These are phyloP conservation scores for Aegilops speltoides DNA, from an alignment of 176 grass and related monocot species.

Conservation along the genomic window DNA sequence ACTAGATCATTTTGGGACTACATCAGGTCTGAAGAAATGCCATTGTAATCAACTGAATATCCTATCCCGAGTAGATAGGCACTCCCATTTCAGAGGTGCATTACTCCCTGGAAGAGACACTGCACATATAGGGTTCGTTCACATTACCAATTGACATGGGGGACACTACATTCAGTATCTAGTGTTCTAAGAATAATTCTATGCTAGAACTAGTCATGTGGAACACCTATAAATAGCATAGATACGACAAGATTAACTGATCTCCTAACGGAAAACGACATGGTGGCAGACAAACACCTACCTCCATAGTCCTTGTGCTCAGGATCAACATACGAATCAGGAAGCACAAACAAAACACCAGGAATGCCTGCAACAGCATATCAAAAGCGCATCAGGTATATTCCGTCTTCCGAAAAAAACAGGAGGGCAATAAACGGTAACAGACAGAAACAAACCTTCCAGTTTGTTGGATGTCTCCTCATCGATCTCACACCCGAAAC, in stretches of 20 bases:
- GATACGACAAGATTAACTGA: background rate
- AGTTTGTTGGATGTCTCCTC: conserved; percentile 97
- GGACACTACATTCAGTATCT: background rate
- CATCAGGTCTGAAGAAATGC: background rate
- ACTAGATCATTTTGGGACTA: background rate
- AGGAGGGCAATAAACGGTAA: too few relatives aligned
- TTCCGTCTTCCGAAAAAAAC: too few relatives aligned
- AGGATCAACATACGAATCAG: conserved; percentile 89
- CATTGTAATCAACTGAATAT: background rate
- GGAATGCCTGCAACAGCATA: conserved; percentile 61
- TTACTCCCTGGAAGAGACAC: background rate
- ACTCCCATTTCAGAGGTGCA: background rate
- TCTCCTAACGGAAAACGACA: background rate
- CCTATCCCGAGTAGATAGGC: background rate
- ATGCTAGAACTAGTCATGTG: background rate
- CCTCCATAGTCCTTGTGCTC: conserved; percentile 97
- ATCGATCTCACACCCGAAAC: conserved; percentile 85
- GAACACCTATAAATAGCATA: background rate
- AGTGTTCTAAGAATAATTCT: background rate
- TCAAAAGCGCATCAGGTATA: too few relatives aligned
- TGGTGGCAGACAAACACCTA: background rate
- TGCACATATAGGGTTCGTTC: background rate
- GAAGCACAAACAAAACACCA: conserved; percentile 94
- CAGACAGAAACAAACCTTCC: conserved; percentile 43
- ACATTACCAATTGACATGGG: background rate